These are phyloP conservation scores for Paramecium tetraurelia DNA, from an alignment of 73 alveolate species.

Conservation along the genomic window DNA sequence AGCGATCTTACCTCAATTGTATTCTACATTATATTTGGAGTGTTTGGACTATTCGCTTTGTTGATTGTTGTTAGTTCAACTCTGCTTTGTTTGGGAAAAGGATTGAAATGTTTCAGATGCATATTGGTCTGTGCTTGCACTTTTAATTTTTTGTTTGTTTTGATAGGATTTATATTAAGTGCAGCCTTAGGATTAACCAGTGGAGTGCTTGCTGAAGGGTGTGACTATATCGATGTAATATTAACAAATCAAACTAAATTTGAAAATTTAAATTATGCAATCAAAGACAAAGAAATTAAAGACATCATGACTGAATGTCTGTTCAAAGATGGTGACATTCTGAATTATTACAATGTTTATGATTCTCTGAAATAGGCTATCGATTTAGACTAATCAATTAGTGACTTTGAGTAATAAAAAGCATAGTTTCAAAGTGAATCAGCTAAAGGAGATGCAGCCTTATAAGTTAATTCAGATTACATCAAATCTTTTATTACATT, in stretches of 20 bases:
- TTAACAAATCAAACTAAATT: not conserved
- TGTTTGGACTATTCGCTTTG: not conserved
- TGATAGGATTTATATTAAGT: not conserved
- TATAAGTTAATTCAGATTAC: not conserved
- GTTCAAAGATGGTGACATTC: conserved; percentile 1
- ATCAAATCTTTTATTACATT: not conserved
- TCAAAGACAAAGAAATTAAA: not conserved
- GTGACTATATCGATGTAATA: not conserved
- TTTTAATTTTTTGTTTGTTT: not conserved
- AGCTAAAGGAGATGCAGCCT: not conserved
- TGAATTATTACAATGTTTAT: not conserved
- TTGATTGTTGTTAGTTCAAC: not conserved
- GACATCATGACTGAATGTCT: not conserved
- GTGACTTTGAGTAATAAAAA: not conserved
- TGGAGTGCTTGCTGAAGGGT: conserved; percentile 9
- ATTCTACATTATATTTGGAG: not conserved
- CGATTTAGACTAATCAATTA: not conserved
- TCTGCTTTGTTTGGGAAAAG: not conserved
- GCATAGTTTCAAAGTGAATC: not conserved
- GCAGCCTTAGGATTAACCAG: not conserved
- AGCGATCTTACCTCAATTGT: not conserved
- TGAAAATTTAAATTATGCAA: not conserved
- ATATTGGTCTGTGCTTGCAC: not conserved
- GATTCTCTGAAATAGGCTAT: not conserved
- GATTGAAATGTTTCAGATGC: not conserved